phyloP scores from a whole-genome alignment of 306 rosid genomes.

The Acmispon strigosus region DNA sequence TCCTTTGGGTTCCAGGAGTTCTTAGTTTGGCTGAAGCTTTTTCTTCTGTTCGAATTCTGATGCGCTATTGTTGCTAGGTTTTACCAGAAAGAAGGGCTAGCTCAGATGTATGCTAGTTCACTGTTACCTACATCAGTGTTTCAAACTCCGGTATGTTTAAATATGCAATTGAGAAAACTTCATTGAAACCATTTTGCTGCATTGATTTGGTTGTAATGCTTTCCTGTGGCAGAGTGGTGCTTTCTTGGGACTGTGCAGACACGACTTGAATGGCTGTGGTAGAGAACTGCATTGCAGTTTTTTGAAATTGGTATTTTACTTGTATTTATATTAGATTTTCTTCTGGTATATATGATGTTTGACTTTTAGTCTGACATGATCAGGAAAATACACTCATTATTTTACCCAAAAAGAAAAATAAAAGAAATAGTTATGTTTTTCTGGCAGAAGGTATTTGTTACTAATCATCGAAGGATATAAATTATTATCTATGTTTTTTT shows the following conservation, averaged over 20 bases:
- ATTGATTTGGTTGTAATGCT: slow-evolving; percentile 21
- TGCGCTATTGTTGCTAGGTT: slow-evolving; percentile 39
- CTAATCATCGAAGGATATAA: slow-evolving; percentile 5
- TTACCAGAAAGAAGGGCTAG: slow-evolving; percentile 79
- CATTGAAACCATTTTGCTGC: background rate
- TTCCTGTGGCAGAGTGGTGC: slow-evolving; percentile 56
- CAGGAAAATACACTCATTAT: background rate
- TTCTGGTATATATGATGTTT: slow-evolving; percentile 11
- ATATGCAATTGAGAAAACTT: background rate
- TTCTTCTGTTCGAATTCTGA: slow-evolving; percentile 22
- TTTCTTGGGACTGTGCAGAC: slow-evolving; percentile 51
- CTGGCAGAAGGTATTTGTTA: background rate
- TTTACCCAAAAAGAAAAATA: background rate
- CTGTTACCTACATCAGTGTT: slow-evolving; percentile 40
- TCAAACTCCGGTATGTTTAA: slow-evolving; percentile 48
- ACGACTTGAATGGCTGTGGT: slow-evolving; percentile 44
- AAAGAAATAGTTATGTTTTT: background rate
- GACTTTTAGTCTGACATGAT: background rate
- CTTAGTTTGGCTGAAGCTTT: slow-evolving; percentile 14
- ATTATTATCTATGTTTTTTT: background rate
- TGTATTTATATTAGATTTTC: background rate
- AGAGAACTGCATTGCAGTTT: slow-evolving; percentile 40
- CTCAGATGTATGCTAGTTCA: slow-evolving; percentile 54
- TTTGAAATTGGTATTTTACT: slow-evolving; percentile 53
- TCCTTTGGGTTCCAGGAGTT: slow-evolving; percentile 19